phyloP scores from a whole-genome alignment of 2,329 filamentous ascomycete genomes.

The Fusarium abutilonis region DNA sequence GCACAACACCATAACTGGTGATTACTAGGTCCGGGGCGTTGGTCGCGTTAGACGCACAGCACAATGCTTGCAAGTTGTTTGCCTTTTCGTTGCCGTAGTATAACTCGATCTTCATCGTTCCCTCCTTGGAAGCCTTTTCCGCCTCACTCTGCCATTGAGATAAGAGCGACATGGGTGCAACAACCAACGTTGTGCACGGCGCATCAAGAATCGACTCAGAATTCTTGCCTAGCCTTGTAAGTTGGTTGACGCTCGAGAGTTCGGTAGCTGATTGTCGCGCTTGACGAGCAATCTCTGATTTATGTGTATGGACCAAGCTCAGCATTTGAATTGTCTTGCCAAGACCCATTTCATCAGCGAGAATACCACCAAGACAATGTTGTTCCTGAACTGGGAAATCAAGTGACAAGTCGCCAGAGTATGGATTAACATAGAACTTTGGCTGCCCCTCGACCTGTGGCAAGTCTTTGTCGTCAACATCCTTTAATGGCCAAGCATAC shows the following conservation, averaged over 20 bases:
- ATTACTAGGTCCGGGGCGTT: conserved; percentile 90
- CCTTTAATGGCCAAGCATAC: conserved; percentile 87
- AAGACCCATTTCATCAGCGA: conserved; percentile 97
- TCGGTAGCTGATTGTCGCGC: conserved; percentile 48
- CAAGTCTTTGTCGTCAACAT: conserved; percentile 83
- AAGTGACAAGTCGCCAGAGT: conserved; percentile 91
- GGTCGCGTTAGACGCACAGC: conserved; percentile 75
- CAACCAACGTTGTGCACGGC: conserved; percentile 89
- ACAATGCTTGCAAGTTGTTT: conserved; percentile 80
- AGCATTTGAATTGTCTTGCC: conserved; percentile 99
- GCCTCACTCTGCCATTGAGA: conserved; percentile 97
- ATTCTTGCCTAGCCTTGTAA: conserved; percentile 69
- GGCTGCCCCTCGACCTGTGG: conserved; percentile 71
- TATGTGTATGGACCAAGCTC: conserved; percentile 87
- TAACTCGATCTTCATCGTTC: conserved; percentile 83
- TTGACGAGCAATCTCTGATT: conserved; percentile 62
- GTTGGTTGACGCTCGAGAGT: conserved; percentile 62
- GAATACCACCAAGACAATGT: conserved; percentile 89
- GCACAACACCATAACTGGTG: conserved; percentile 90
- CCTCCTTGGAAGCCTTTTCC: conserved; percentile 85
- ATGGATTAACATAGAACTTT: conserved; percentile 94
- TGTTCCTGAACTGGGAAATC: conserved; percentile 95
- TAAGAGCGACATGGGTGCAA: conserved; percentile 97
- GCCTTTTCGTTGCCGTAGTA: conserved; percentile 93
- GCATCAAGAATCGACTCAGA: conserved; percentile 71